Conservation (phyloP, 148 eudicot species). For the Gaultheria prostrata region DNA sequence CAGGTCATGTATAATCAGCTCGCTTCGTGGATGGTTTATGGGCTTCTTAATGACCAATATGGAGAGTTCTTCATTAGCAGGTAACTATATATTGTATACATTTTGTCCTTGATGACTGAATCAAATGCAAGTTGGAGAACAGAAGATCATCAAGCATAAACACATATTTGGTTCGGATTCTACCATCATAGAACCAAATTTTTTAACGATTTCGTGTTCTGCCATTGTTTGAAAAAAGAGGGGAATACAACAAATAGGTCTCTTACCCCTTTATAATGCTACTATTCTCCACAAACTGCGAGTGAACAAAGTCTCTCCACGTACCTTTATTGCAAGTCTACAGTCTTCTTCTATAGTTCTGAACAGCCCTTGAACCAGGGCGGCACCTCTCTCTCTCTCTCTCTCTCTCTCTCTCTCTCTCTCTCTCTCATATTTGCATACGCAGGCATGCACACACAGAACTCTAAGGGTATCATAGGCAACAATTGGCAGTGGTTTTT, state of each 20-base stretch:
- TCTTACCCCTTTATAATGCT: background rate
- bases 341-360: background rate
- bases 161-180: background rate
- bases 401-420: background rate
- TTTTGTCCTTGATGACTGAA: constrained; percentile 8
- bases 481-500: too few relatives aligned
- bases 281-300: too few relatives aligned
- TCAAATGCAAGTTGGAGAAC: background rate
- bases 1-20: constrained; percentile 98
- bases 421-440: background rate
- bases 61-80: constrained; percentile 84
- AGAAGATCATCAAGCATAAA: background rate
- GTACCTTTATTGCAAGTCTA: background rate
- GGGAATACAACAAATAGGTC: background rate
- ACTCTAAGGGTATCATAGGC: background rate
- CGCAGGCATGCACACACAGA: background rate
- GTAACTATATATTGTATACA: constrained; percentile 28
- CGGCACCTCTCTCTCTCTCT: background rate
- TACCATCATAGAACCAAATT: background rate
- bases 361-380: background rate
- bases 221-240: constrained; percentile 5
- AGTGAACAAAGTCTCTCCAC: too few relatives aligned
- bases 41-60: constrained; percentile 88
- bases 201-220: background rate
- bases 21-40: constrained; percentile 95